phyloP scores from a whole-genome alignment of 1,284 basidiomycete genomes.

The Limonomyces culmigenus region DNA sequence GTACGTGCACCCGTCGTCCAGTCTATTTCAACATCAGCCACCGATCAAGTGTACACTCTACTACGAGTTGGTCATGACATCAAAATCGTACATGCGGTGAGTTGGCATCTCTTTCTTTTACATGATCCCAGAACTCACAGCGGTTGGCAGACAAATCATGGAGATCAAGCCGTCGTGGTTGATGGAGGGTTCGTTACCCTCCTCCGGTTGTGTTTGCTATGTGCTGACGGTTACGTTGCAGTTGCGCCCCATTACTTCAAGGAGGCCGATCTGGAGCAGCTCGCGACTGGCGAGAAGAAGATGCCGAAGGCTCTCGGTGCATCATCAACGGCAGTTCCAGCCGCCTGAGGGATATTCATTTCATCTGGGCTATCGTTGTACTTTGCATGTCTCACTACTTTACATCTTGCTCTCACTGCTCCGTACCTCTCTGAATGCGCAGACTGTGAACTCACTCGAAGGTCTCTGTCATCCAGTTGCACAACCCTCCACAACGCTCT shows the following conservation, averaged over 20 bases:
- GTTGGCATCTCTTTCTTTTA: constrained; percentile 9
- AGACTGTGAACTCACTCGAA: too few species aligned
- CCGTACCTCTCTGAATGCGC: too few species aligned
- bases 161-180: constrained; percentile 93
- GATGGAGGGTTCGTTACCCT: constrained; percentile 52
- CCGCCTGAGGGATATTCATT: neutral
- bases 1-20: constrained; percentile 91
- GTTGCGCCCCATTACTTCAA: constrained; percentile 95
- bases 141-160: constrained; percentile 73
- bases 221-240: constrained; percentile 13
- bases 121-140: constrained; percentile 3
- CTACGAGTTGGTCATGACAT: constrained; percentile 87
- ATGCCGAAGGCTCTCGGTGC: constrained; percentile 60
- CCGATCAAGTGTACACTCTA: constrained; percentile 84
- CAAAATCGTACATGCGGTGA: constrained; percentile 69
- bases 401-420: too few species aligned
- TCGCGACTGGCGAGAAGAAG: constrained; percentile 73
- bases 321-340: constrained; percentile 2
- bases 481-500: too few species aligned
- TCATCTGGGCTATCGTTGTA: neutral
- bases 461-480: too few species aligned
- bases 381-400: too few species aligned
- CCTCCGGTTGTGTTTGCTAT: constrained; percentile 4
- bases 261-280: constrained; percentile 69
- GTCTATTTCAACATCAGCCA: constrained; percentile 89